Conservation (phyloP, 2,329 filamentous ascomycete species). For the Pseudogymnoascus sp. region DNA sequence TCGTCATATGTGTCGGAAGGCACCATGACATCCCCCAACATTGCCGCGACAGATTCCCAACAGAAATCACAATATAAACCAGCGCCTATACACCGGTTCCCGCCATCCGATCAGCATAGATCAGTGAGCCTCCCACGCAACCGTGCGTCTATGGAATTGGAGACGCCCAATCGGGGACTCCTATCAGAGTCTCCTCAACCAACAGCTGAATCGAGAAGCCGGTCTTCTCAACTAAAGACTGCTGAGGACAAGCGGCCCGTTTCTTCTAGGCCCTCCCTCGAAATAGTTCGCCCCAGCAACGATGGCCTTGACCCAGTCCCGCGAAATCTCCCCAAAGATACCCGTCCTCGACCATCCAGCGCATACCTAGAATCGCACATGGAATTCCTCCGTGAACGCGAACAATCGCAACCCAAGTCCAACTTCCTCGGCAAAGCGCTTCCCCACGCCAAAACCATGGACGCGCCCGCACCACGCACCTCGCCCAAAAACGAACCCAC, state of each 20-base stretch:
- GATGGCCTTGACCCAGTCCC: constrained; percentile 54
- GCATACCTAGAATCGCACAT: constrained; percentile 76
- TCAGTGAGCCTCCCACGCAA: constrained; percentile 39
- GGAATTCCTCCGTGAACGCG: constrained; percentile 73
- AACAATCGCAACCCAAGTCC: constrained; percentile 31
- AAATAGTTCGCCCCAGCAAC: constrained; percentile 56
- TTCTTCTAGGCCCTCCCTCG: constrained; percentile 59
- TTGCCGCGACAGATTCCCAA: constrained; percentile 26
- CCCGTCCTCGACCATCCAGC: constrained; percentile 66
- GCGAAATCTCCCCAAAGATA: constrained; percentile 35
- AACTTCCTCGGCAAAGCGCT: constrained; percentile 25
- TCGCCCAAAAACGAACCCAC: constrained; percentile 26
- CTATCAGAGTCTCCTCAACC: constrained; percentile 18
- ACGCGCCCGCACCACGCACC: constrained; percentile 27
- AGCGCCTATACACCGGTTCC: constrained; percentile 22
- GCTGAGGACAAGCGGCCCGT: constrained; percentile 31
- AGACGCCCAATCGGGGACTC: constrained; percentile 13
- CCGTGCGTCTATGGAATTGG: constrained; percentile 14
- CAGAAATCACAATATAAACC: constrained; percentile 17
- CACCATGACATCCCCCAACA: constrained; percentile 65
- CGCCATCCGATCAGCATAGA: constrained; percentile 37
- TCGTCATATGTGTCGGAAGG: constrained; percentile 59
- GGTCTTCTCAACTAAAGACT: constrained; percentile 27
- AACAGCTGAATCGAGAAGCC: constrained; percentile 15
- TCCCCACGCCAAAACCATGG: constrained; percentile 15